Evolutionary conservation across 1,284 basidiomycete species (phyloP).

Genomic region (Ceratobasidium sp.): DNA sequence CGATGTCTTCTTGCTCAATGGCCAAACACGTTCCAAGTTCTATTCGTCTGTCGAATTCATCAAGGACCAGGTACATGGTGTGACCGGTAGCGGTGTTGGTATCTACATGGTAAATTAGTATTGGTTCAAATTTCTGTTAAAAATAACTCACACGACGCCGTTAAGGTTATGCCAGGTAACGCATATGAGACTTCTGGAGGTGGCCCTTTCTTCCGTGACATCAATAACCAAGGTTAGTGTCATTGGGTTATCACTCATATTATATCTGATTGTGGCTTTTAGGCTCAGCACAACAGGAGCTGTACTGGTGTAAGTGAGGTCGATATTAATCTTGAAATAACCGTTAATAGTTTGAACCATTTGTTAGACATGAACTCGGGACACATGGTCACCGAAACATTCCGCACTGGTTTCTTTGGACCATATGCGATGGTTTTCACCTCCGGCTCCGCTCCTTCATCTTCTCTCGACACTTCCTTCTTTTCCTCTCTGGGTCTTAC

Average conservation of each 20-base stretch:
- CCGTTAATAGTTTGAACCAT: neutral
- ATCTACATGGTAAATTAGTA: constrained; percentile 28
- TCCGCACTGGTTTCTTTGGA: constrained; percentile 46
- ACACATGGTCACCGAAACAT: constrained; percentile 47
- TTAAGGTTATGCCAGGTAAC: constrained; percentile 58
- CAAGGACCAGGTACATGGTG: constrained; percentile 37
- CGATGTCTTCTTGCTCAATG: constrained; percentile 62
- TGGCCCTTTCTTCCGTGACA: constrained; percentile 55
- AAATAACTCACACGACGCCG: neutral
- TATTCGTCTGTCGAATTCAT: constrained; percentile 40
- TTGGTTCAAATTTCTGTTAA: neutral
- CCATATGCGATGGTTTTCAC: constrained; percentile 50
- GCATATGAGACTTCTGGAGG: constrained; percentile 61
- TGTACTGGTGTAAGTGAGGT: constrained; percentile 47
- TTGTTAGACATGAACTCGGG: constrained; percentile 48
- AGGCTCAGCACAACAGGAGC: constrained; percentile 45
- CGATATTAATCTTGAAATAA: neutral
- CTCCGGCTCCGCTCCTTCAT: constrained; percentile 20
- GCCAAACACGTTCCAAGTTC: constrained; percentile 64
- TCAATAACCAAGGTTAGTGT: constrained; percentile 47
- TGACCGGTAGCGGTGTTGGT: constrained; percentile 42
- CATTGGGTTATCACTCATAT: constrained; percentile 3
- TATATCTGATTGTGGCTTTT: neutral
- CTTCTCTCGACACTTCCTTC: constrained; percentile 60
- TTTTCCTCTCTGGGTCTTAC: constrained; percentile 61